Percentiles rank a stretch among this genome's conserved stretches.
Evolutionary conservation across 148 eudicot species (phyloP).

Genomic region (Beta vulgaris): DNA sequence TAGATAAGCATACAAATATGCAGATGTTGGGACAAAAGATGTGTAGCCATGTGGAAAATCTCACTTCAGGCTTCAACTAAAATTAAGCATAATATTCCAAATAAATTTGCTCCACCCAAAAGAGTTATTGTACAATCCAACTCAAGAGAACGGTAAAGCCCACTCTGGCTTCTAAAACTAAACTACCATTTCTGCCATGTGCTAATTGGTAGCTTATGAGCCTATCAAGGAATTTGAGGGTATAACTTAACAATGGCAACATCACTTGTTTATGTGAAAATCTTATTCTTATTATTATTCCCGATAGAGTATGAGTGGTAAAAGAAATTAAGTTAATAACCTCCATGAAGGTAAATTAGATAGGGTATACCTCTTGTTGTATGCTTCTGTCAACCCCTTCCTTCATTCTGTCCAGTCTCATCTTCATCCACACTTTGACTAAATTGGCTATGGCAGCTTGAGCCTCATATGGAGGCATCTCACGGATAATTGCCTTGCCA

Average conservation of each 20-base stretch:
- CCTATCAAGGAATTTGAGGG: not conserved
- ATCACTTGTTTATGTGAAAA: not conserved
- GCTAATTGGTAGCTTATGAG: not conserved
- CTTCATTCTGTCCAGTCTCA: constrained; percentile 69
- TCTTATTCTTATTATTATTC: not conserved
- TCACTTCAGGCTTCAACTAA: not conserved
- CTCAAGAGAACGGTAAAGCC: not conserved
- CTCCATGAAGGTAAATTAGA: constrained; percentile 5
- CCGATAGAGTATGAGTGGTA: not conserved
- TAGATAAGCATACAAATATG: not conserved
- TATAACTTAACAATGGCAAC: not conserved
- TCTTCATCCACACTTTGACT: constrained; percentile 88
- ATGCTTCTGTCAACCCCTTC: constrained; percentile 73
- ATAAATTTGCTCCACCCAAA: not conserved
- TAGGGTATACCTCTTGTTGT: constrained; percentile 75
- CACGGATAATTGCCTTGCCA: constrained; percentile 93
- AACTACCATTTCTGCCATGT: not conserved
- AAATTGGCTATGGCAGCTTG: constrained; percentile 80
- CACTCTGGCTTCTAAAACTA: not conserved
- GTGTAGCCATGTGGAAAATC: not conserved
- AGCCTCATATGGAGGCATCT: constrained; percentile 99
- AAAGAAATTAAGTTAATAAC: not conserved
- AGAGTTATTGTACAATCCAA: not conserved
- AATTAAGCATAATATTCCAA: not conserved
- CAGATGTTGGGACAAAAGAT: not conserved